Evolutionary conservation across 1,139 yeast genomes (phyloP), one percentile per base, ranked within the genome.

Genomic region (Eremothecium sinecaudum): DNA sequence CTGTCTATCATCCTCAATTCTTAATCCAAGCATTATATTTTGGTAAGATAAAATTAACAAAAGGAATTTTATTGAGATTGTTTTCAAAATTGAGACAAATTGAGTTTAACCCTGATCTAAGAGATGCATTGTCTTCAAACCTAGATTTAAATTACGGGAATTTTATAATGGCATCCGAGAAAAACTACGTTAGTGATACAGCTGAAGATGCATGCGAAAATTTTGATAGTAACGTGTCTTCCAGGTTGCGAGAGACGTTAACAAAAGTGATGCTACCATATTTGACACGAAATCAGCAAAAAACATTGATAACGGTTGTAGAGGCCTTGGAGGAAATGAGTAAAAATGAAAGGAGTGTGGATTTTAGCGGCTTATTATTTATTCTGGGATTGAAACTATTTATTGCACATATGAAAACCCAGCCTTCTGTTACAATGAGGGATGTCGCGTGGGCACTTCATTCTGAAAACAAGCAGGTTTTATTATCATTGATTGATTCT

Each of bases 1-100:
- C 97, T 0, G 62, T 86, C 1, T 90, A 82, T 49, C 97, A 90
- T 51, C 98, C 98, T 0, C 95, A 86, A 55, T 70, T 84, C 40
- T 61, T 90, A 27, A 79, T 86, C 33, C 96, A 87, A 53, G 64
- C 79, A 3, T 57, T 87, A 12, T 78, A 79, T 48, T 71, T 75
- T 47, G 79, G 76, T 22, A 76, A 79, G 45, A 46, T 70, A 8
- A 59, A 62, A 4, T 52, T 76, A 4, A 92, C 77, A 1, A 69
- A 75, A 41, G 69, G 65, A 24, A 66, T 87, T 1, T 50, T 87
- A 17, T 61, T 71, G 4, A 59, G 64, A 12, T 60, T 87, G 28
- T 72, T 73, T 39, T 56, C 69, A 13, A 61, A 58, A 17, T 53
- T 78, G 25, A 59, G 93, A 39, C 69, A 68, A 34, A 59, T 67